Percentiles rank a stretch among this genome's conserved stretches.
phyloP scores from a whole-genome alignment of 306 rosid genomes.

The Sophora flavescens region DNA sequence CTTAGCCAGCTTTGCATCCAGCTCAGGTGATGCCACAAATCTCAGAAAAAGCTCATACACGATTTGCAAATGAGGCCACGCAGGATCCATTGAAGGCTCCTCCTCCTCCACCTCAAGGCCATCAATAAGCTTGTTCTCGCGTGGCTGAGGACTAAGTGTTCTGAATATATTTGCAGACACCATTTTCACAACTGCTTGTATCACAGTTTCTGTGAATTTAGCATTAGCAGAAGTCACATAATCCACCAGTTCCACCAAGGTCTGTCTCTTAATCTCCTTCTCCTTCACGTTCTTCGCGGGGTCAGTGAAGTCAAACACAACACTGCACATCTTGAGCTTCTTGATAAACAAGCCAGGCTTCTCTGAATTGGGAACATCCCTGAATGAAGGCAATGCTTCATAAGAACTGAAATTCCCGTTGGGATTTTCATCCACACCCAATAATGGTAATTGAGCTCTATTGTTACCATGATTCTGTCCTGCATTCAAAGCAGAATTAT shows the following conservation, averaged over 20 bases:
- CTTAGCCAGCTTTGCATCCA: conserved; percentile 82
- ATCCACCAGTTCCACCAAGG: conserved; percentile 79
- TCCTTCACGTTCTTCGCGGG: conserved; percentile 73
- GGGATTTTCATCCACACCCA: conserved; percentile 49
- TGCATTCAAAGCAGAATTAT: conserved; percentile 44
- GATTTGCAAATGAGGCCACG: conserved; percentile 88
- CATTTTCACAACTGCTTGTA: conserved; percentile 74
- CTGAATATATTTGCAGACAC: conserved; percentile 78
- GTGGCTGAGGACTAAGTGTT: conserved; percentile 74
- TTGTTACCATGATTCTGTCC: conserved; percentile 59
- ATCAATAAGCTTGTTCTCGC: conserved; percentile 66
- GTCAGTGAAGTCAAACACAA: conserved; percentile 79
- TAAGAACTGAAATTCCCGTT: conserved; percentile 63
- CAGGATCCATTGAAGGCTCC: conserved; percentile 84
- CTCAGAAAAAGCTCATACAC: conserved; percentile 80
- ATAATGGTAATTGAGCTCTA: conserved; percentile 44
- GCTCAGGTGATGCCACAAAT: conserved; percentile 78
- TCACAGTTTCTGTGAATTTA: conserved; percentile 67
- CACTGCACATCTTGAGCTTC: conserved; percentile 72
- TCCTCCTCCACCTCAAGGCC: conserved; percentile 88
- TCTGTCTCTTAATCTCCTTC: conserved; percentile 74
- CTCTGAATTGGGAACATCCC: conserved; percentile 76
- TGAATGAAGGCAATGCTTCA: conserved; percentile 73
- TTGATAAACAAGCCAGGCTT: conserved; percentile 69
- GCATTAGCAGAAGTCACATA: conserved; percentile 69